These are phyloP conservation scores for Populus davidiana DNA, from an alignment of 345 rosid species.

Conservation along the genomic window DNA sequence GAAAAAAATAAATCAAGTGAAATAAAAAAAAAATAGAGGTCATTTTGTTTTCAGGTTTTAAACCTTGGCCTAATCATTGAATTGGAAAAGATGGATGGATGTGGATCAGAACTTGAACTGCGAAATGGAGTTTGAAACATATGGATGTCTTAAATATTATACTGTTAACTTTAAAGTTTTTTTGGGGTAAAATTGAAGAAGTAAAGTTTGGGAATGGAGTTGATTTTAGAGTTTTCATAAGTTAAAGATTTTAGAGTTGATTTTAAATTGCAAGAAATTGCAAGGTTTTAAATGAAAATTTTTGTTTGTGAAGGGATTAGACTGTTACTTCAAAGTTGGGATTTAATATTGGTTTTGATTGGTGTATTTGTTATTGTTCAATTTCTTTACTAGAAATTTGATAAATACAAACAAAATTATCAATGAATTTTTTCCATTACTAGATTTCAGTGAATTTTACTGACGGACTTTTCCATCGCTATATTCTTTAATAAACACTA, in stretches of 20 bases:
- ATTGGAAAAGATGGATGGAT: background rate
- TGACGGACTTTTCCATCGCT: accelerated
- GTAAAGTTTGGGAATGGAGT: background rate
- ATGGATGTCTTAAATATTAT: background rate
- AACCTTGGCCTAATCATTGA: background rate
- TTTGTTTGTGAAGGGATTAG: background rate
- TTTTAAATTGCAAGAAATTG: background rate
- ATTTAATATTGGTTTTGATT: no score
- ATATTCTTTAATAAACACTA: accelerated
- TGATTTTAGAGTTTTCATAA: background rate
- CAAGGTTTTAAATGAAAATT: background rate
- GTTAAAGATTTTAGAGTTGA: background rate
- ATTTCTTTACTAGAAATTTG: no score
- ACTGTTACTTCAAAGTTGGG: background rate
- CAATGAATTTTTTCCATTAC: no score
- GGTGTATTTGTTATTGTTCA: background rate
- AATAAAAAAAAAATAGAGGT: background rate
- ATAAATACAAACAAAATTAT: no score
- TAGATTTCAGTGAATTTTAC: no score
- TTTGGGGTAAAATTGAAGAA: background rate
- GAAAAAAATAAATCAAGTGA: background rate
- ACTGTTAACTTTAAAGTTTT: background rate
- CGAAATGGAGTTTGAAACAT: background rate
- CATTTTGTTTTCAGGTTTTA: background rate
- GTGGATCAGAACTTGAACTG: background rate